Conservation (phyloP, 2,329 filamentous ascomycete genomes). For the Penicillium sp. region DNA sequence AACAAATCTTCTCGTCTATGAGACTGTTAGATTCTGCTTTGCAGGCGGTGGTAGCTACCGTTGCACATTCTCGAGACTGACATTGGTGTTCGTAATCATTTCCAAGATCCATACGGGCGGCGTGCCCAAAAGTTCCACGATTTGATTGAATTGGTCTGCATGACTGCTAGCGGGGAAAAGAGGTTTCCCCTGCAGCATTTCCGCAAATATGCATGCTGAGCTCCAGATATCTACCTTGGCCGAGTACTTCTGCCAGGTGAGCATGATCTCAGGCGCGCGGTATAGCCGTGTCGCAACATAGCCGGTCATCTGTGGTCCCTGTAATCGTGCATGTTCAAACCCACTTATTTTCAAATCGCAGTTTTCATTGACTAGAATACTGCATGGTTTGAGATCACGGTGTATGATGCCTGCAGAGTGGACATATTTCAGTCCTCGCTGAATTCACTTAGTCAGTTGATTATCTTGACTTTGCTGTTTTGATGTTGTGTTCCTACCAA, state of each 20-base stretch:
- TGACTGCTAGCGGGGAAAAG: constrained; percentile 98
- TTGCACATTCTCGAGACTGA: constrained; percentile 49
- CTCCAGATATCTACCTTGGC: constrained; percentile 99
- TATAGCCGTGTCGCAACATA: constrained; percentile 99
- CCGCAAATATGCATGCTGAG: constrained; percentile 95
- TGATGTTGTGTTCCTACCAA: constrained; percentile 65
- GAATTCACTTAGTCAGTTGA: background rate
- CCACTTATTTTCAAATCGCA: constrained; percentile 99
- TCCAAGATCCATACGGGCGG: constrained; percentile 96
- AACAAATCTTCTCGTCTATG: constrained; percentile 87
- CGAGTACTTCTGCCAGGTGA: constrained; percentile 99
- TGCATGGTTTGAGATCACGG: constrained; percentile 95
- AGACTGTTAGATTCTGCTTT: background rate
- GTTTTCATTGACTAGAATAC: constrained; percentile 98
- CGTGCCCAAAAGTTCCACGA: constrained; percentile 92
- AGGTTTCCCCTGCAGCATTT: constrained; percentile 98
- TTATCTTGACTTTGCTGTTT: background rate
- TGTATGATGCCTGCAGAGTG: constrained; percentile 98
- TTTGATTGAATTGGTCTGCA: constrained; percentile 98
- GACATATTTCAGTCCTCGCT: constrained; percentile 98
- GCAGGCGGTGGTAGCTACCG: background rate
- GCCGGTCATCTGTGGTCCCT: constrained; percentile 98
- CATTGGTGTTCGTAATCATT: constrained; percentile 95
- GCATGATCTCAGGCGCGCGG: constrained; percentile 97
- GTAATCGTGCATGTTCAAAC: constrained; percentile 93